Base-by-base conservation (phyloP, 306 rosid genomes). In the Rosa rugosa region DNA sequence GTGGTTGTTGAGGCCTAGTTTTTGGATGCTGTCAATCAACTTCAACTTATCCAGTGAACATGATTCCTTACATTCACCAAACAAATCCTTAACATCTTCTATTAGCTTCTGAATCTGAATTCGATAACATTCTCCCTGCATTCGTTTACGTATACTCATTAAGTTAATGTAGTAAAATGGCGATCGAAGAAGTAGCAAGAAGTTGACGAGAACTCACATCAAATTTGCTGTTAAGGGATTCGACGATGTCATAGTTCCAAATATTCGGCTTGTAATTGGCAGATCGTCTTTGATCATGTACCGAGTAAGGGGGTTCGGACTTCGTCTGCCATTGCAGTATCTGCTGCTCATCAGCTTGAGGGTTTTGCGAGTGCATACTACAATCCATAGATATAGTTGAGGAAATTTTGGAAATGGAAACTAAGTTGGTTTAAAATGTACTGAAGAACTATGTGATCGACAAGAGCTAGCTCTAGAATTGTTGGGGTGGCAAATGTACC, bases 191-290 rank as follows among this genome's bases (percentile, higher is more conserved):
- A 25, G 0, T 2, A 23, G 12, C 12, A 31, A 56, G 11, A 36
- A 7, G 1, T 8, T 12, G 0, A 10, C 9, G 22, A 11, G 34
- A 34, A 23, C 90, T 84, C 56, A 90, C 94, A 46, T 86, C n/a
- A 45, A 77, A 91, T 44, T 69, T 11, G 72, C 50, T 84, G 69
- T 62, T 11, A 57, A 89, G 94, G 2, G 94, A 85, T 25, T 84
- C 83, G 0, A 91, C 75, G 80, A 77, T 82, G 27, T 81, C 51
- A 53, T 77, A 5, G 41, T 86, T 84, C 91, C 94, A 91, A 36
- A 90, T 87, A 71, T 77, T 84, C 53, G 91, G 90, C 69, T 83
- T 86, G 62, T 91, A 89, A 77, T 91, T 86, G 56, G 90, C 88
- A 25, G 92, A 81, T 66, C 86, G 79, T 78, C 86, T 73, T 74